Evolutionary conservation across 306 rosid genomes (phyloP).

Genomic region (Rosa multiflora): DNA sequence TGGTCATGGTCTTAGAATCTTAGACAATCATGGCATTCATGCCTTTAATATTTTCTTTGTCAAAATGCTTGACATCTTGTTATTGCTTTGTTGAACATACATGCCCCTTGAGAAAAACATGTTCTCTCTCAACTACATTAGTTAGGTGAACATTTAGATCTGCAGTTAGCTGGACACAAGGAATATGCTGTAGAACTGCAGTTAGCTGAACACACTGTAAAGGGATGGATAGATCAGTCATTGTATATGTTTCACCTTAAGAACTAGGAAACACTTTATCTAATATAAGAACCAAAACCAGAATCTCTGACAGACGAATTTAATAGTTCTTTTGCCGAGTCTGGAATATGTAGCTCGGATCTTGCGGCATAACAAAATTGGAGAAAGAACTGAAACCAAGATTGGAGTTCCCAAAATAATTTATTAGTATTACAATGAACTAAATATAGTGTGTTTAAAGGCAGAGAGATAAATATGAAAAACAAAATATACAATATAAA

Average conservation of each 20-base stretch:
- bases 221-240: neutral
- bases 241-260: neutral
- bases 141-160: no score
- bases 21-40: neutral
- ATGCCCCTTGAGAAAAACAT: neutral
- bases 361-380: neutral
- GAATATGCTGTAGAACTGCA: neutral
- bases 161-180: no score
- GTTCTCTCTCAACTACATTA: neutral
- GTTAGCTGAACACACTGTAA: neutral
- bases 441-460: slow-evolving; percentile 29
- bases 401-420: slow-evolving; percentile 32
- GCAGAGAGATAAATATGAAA: slow-evolving; percentile 26
- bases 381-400: slow-evolving; percentile 9
- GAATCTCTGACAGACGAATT: neutral
- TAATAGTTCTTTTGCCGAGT: neutral
- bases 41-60: neutral
- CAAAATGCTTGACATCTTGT: neutral
- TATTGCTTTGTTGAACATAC: slow-evolving; percentile 7
- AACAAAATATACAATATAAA: slow-evolving; percentile 62
- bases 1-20: neutral
- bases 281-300: neutral
- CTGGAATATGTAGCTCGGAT: neutral
- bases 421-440: slow-evolving; percentile 49
- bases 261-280: neutral